Conservation (phyloP, 1,139 yeast species). For the Zygoascus meyerae region DNA sequence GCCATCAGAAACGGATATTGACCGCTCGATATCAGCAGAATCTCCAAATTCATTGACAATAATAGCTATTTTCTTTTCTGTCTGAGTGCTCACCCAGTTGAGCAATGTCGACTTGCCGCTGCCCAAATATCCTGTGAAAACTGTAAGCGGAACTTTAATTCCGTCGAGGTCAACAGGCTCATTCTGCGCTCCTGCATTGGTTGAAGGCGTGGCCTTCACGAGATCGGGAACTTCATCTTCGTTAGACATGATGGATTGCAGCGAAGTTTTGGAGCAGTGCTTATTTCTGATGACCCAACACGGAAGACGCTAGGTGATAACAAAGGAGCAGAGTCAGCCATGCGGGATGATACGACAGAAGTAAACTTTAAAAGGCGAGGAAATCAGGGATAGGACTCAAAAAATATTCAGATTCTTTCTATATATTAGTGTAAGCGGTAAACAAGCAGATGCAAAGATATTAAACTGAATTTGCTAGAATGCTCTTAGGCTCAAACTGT, state of each 20-base stretch:
- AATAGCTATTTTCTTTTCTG: conserved; percentile 74
- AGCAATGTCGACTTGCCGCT: conserved; percentile 89
- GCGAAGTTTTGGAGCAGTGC: too few relatives aligned
- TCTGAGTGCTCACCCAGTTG: conserved; percentile 62
- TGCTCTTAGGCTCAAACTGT: too few relatives aligned
- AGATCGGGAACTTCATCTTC: conserved; percentile 9
- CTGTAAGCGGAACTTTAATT: conserved; percentile 76
- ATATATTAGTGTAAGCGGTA: too few relatives aligned
- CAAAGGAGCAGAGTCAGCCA: too few relatives aligned
- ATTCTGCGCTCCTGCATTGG: background rate
- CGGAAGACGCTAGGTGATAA: too few relatives aligned
- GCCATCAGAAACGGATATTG: conserved; percentile 67
- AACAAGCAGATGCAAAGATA: too few relatives aligned
- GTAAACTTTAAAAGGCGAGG: too few relatives aligned
- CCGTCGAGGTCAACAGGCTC: conserved; percentile 17
- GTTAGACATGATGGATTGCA: conserved; percentile 2
- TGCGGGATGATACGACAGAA: too few relatives aligned
- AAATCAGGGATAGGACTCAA: too few relatives aligned
- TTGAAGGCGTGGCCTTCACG: conserved; percentile 5
- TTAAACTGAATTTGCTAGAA: too few relatives aligned
- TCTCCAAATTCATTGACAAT: conserved; percentile 63
- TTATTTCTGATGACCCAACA: too few relatives aligned
- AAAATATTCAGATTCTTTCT: too few relatives aligned
- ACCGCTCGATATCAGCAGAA: conserved; percentile 78
- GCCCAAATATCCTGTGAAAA: conserved; percentile 91